Evolutionary conservation across 176 grass and related monocot species (phyloP), one percentile per base, ranked within the genome.

Genomic region (Rhynchospora pubera): DNA sequence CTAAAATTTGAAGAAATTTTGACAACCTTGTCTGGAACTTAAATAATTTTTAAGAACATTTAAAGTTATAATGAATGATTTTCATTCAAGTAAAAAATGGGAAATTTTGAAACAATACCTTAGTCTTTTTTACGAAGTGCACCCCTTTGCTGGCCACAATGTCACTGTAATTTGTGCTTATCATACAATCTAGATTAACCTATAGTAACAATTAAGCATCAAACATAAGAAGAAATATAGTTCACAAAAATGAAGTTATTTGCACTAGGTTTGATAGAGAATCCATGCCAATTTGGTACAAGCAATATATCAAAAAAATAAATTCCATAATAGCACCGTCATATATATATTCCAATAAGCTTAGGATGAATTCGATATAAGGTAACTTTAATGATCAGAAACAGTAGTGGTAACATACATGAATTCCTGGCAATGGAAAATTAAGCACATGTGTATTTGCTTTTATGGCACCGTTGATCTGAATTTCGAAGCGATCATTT

Each of bases 171-270:
- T 98, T 98, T n/a, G 85, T 89, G 58, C 83, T 87, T 84, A 98
- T 90, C 3, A 12, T 91, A 63, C 95, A 98, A 87, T 98, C 88
- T 42, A 98, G 83, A 34, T 60, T 88, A 83, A 98, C 85, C 95
- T 98, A 79, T 62, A 83, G 19, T 43, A 66, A 32, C 45, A 51
- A 72, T 9, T 1, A 62, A 63, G 5, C 3, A 42, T 56, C 8
- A 50, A 72, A 9, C 5, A 63, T 15, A 3, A 28, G 7, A 21
- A 46, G 48, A 45, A 14, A 61, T 82, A 11, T 71, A 39, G 24
- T 65, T 24, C 13, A 4, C 0, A 13, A 64, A 46, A 62, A 69
- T 46, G 9, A 19, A 58, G 22, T 47, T 76, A 56, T 19, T 5
- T 7, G 6, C 6, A 4, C 21, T 23, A 77, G 18, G 18, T n/a